These are phyloP conservation scores for Fusarium tricinctum DNA, from an alignment of 2,329 filamentous ascomycete genomes.

Conservation along the genomic window DNA sequence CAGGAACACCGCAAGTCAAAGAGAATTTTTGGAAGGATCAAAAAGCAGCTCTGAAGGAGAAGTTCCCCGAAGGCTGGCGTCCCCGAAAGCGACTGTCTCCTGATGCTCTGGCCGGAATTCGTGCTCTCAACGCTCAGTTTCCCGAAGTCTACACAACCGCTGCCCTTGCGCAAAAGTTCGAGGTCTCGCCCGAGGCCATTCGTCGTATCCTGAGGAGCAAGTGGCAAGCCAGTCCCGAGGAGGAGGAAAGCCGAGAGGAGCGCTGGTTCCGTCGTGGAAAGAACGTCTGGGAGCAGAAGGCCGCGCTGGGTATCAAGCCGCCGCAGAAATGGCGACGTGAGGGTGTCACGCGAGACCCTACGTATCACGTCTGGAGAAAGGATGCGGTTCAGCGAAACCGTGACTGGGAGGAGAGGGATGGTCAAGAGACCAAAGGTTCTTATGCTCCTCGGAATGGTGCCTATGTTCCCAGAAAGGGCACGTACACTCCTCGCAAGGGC, in stretches of 20 bases:
- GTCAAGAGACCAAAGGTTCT: constrained; percentile 37
- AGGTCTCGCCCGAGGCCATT: constrained; percentile 89
- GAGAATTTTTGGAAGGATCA: constrained; percentile 78
- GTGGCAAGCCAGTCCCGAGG: constrained; percentile 74
- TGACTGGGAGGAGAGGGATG: constrained; percentile 51
- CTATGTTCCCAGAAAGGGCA: not conserved
- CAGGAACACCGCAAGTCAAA: constrained; percentile 40
- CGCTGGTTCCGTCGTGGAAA: constrained; percentile 74
- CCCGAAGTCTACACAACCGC: constrained; percentile 82
- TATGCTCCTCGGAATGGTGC: constrained; percentile 10
- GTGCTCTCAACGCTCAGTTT: constrained; percentile 82
- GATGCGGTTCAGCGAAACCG: constrained; percentile 48
- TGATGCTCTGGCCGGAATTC: constrained; percentile 91
- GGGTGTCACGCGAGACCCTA: constrained; percentile 63
- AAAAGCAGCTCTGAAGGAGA: constrained; percentile 79
- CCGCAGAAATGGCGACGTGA: constrained; percentile 71
- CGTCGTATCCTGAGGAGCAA: constrained; percentile 87
- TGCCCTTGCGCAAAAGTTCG: constrained; percentile 81
- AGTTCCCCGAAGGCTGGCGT: constrained; percentile 85
- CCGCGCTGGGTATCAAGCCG: constrained; percentile 72
- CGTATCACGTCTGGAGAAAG: constrained; percentile 56
- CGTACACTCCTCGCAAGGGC: not conserved
- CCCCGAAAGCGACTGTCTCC: constrained; percentile 91
- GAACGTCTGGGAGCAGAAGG: constrained; percentile 70
- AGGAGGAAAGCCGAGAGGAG: constrained; percentile 69